A percentile compares a stretch with the other conserved stretches of the same genome.
Evolutionary conservation across 768 basidiomycete genomes (phyloP).

Genomic region (Suillus variegatus): DNA sequence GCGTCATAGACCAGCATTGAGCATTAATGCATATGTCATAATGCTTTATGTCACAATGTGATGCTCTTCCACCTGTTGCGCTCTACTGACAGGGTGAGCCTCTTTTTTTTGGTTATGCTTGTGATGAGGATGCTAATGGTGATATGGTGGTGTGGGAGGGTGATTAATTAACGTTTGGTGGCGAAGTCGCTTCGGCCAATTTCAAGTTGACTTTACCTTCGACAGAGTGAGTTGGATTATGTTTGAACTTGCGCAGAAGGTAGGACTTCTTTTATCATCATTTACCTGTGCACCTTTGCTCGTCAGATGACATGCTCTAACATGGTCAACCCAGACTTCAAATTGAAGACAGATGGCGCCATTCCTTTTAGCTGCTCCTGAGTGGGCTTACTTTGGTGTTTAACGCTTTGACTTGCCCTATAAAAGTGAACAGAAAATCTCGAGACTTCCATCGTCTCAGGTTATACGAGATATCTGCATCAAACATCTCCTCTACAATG

Average conservation of each 20-base stretch:
- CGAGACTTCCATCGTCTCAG: background rate
- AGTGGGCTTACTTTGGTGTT: background rate
- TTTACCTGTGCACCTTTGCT: background rate
- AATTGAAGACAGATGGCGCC: background rate
- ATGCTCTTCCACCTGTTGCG: slow-evolving; percentile 50
- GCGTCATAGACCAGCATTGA: background rate
- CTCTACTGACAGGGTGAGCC: slow-evolving; percentile 24
- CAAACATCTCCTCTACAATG: slow-evolving; percentile 1
- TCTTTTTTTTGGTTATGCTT: background rate
- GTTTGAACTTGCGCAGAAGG: background rate
- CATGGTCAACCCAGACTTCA: background rate
- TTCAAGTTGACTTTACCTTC: slow-evolving; percentile 42
- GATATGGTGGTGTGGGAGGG: slow-evolving; percentile 7
- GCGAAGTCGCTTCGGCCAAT: slow-evolving; percentile 37
- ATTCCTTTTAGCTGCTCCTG: background rate
- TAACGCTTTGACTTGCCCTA: background rate
- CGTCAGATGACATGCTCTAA: background rate
- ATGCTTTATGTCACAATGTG: slow-evolving; percentile 35
- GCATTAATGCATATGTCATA: too few species aligned
- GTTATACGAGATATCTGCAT: background rate
- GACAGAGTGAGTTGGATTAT: slow-evolving; percentile 38
- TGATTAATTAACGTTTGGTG: background rate
- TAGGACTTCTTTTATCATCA: background rate
- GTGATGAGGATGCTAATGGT: too few species aligned
- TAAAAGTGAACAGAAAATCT: background rate